Conservation (phyloP, 2,329 filamentous ascomycete species). For the Didymella pinodella region DNA sequence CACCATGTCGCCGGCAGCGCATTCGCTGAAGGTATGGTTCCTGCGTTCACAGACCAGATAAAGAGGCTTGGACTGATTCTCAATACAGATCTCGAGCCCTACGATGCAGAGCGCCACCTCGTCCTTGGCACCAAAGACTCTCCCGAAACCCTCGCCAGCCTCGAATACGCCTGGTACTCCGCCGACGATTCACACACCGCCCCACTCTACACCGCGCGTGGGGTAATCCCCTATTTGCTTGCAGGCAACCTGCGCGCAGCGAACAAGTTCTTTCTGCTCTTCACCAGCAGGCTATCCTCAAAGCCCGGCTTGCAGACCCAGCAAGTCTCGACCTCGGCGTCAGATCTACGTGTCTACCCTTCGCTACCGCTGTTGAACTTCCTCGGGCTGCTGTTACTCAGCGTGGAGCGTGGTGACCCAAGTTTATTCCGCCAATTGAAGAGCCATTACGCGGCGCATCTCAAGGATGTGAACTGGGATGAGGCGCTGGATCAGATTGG, state of each 20-base stretch:
- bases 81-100: slow-evolving; percentile 77
- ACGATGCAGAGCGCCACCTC: slow-evolving; percentile 92
- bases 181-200: slow-evolving; percentile 89
- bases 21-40: slow-evolving; percentile 74
- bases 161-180: slow-evolving; percentile 95
- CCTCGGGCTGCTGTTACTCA: slow-evolving; percentile 81
- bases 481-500: slow-evolving; percentile 83
- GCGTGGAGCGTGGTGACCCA: slow-evolving; percentile 78
- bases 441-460: slow-evolving; percentile 78
- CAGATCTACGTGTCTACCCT: slow-evolving; percentile 84
- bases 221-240: slow-evolving; percentile 88
- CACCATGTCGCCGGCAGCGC: slow-evolving; percentile 90
- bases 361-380: slow-evolving; percentile 96
- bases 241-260: slow-evolving; percentile 90
- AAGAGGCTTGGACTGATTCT: neutral
- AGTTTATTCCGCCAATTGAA: slow-evolving; percentile 84
- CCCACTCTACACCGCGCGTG: slow-evolving; percentile 83
- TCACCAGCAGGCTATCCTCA: slow-evolving; percentile 71
- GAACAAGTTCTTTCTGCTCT: slow-evolving; percentile 80
- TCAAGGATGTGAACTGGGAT: slow-evolving; percentile 82
- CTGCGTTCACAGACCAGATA: neutral
- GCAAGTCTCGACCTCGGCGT: slow-evolving; percentile 76
- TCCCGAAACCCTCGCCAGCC: slow-evolving; percentile 75
- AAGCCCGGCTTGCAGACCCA: slow-evolving; percentile 75
- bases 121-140: slow-evolving; percentile 89